Conservation (phyloP, 148 eudicot species). For the Agrostemma githago region DNA sequence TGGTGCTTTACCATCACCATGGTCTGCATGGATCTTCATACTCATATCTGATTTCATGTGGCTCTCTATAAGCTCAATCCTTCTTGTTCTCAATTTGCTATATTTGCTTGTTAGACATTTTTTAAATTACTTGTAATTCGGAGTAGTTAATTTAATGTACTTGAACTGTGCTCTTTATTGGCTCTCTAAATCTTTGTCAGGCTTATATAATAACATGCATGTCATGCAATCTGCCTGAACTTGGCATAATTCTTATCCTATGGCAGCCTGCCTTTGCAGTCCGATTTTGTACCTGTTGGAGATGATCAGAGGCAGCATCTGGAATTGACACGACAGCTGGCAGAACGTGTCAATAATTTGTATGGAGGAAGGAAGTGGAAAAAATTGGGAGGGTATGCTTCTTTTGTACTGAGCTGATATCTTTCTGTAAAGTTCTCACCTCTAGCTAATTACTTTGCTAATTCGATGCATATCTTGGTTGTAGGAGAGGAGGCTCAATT, state of each 20-base stretch:
- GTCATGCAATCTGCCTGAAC: slow-evolving; percentile 36
- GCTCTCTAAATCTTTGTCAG: slow-evolving; percentile 6
- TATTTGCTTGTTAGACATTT: neutral
- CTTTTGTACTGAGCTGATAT: slow-evolving; percentile 9
- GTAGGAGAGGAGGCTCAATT: slow-evolving; percentile 87
- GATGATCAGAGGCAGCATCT: slow-evolving; percentile 99
- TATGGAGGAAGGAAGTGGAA: slow-evolving; percentile 99
- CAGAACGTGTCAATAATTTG: slow-evolving; percentile 85
- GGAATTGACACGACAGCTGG: slow-evolving; percentile 85
- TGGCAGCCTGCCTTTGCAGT: slow-evolving; percentile 80
- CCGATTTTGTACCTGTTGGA: slow-evolving; percentile 99
- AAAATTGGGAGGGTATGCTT: slow-evolving; percentile 90
- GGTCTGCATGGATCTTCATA: neutral
- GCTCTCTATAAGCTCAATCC: neutral
- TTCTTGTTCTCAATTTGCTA: neutral
- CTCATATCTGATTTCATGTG: neutral
- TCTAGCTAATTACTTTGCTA: slow-evolving; percentile 14
- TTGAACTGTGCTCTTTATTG: neutral
- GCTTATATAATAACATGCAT: neutral
- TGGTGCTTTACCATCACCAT: neutral
- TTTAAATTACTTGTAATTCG: neutral
- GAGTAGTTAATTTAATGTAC: no score
- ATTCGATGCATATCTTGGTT: slow-evolving; percentile 18
- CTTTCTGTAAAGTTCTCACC: slow-evolving; percentile 7
- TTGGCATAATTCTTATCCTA: slow-evolving; percentile 50